Conservation (phyloP, 1,284 basidiomycete species). For the Leccinum fallax region DNA sequence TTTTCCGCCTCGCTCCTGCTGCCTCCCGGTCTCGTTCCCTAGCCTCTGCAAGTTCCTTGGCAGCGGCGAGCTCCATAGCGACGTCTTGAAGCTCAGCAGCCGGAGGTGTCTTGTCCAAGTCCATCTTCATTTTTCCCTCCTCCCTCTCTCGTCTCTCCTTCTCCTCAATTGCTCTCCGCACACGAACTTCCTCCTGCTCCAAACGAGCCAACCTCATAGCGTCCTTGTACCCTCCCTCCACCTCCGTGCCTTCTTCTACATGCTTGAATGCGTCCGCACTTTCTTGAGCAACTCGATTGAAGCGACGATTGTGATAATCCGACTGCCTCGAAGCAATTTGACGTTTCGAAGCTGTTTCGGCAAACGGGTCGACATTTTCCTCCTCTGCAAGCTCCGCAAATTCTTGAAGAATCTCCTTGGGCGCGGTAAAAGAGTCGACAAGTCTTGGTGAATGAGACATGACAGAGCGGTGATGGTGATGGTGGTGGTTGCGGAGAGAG, state of each 20-base stretch:
- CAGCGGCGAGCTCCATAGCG: constrained; percentile 63
- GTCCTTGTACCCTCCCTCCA: constrained; percentile 92
- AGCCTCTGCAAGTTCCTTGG: constrained; percentile 48
- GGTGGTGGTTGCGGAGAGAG: constrained; percentile 25
- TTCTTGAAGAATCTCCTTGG: constrained; percentile 94
- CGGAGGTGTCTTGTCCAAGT: constrained; percentile 87
- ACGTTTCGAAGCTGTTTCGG: constrained; percentile 87
- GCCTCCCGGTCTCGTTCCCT: constrained; percentile 36
- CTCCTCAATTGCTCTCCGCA: constrained; percentile 85
- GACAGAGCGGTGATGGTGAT: constrained; percentile 32
- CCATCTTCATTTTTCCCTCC: constrained; percentile 81
- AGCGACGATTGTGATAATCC: constrained; percentile 94
- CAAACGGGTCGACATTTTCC: constrained; percentile 91
- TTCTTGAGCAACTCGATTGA: constrained; percentile 78
- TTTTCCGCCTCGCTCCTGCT: constrained; percentile 71
- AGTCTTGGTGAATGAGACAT: constrained; percentile 57
- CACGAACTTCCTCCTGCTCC: constrained; percentile 92
- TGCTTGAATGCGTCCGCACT: constrained; percentile 79
- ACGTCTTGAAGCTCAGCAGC: constrained; percentile 73
- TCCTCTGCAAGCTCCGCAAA: constrained; percentile 92
- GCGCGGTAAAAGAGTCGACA: constrained; percentile 87
- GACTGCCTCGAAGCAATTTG: constrained; percentile 94
- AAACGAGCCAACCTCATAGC: constrained; percentile 92
- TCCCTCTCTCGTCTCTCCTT: constrained; percentile 81
- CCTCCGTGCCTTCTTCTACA: constrained; percentile 61